Base-by-base conservation (phyloP, 495 filamentous ascomycete species). In the Penicillium egyptiacum region DNA sequence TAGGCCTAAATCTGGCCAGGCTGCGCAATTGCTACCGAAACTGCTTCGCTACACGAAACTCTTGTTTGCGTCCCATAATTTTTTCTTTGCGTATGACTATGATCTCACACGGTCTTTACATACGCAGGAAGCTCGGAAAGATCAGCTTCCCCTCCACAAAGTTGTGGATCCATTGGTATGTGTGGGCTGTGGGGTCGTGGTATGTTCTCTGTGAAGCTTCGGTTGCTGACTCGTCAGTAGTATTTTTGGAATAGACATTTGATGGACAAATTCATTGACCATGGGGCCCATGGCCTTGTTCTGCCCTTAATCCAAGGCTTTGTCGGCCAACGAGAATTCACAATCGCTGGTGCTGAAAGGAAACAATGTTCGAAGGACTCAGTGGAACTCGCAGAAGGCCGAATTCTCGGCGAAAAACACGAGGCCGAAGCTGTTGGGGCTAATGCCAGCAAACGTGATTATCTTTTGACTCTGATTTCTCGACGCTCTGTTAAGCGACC, bases 231-330 rank as follows among this genome's bases (percentile, higher is more conserved):
- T 19, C 9, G 17, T 53, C 51, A 3, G 23, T 56, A 88, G 86
- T 96, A 83, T 71, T 97, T 96, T 62, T 98, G 93, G 93, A 98
- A 98, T 63, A 78, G 76, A 20, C 76, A 91, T 71, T 75, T 97
- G 11, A 80, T 89, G 35, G 69, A 80, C 43, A 86, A 86, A 4
- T 92, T 98, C 55, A 86, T 90, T 50, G 80, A 88, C 12, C 78
- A 79, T 33, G 86, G 87, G 2, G 68, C 70, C 8, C 74, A 80
- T 63, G 75, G 74, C 2, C 83, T 94, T 59, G 79, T 90, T 9
- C 66, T 98, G 49, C 94, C 94, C 0, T 62, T 98, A 10, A 88
- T 97, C 73, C 93, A 97, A 75, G 94, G 94, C 5, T 98, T 97
- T 63, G 89, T 98, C 20, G 92, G 92, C 3, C 94, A 98, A 70